These are phyloP conservation scores for Globisporangium parvum DNA, from an alignment of 352 stramenopile species.

Conservation along the genomic window DNA sequence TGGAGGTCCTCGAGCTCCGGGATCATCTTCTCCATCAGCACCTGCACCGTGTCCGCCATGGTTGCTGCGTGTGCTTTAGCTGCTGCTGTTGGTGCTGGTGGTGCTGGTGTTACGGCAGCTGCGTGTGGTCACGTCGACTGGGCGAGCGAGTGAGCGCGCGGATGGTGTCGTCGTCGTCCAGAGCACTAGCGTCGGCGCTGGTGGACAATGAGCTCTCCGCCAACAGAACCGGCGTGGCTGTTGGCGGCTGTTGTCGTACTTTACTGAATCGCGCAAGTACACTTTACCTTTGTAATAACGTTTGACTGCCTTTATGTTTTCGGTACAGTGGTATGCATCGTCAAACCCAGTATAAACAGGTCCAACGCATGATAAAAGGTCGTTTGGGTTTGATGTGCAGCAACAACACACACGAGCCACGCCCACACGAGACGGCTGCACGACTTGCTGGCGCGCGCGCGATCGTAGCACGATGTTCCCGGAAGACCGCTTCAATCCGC, in stretches of 20 bases:
- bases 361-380: too few species aligned
- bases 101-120: not conserved
- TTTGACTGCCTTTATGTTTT: too few species aligned
- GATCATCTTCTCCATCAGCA: slow-evolving; percentile 93
- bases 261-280: not conserved
- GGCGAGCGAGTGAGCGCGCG: not conserved
- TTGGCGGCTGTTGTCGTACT: slow-evolving; percentile 4
- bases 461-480: slow-evolving; percentile 46
- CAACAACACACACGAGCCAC: too few species aligned
- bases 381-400: too few species aligned
- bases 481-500: slow-evolving; percentile 75
- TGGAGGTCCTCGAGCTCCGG: slow-evolving; percentile 92
- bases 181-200: not conserved
- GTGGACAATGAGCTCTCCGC: slow-evolving; percentile 9
- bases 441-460: not conserved
- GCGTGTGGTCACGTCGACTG: not conserved
- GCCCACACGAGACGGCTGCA: not conserved
- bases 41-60: slow-evolving; percentile 93
- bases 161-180: not conserved
- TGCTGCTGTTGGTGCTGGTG: slow-evolving; percentile 2
- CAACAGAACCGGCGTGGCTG: slow-evolving; percentile 10
- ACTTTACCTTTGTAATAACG: too few species aligned
- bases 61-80: slow-evolving; percentile 9
- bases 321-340: too few species aligned
- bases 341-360: too few species aligned